These are phyloP conservation scores for Spatholobus suberectus DNA, from an alignment of 306 rosid species.

Conservation along the genomic window DNA sequence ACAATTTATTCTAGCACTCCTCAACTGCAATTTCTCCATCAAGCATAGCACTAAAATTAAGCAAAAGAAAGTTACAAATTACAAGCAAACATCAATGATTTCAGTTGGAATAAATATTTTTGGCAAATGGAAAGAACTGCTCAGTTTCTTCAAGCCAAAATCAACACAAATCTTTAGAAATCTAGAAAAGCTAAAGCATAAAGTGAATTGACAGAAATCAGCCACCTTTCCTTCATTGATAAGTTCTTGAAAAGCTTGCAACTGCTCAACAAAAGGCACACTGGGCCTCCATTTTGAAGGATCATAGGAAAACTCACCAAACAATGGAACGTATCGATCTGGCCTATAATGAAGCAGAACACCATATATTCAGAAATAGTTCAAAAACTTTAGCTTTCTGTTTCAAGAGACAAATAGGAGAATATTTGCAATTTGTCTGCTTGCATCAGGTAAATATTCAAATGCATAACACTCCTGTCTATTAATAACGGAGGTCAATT, in stretches of 20 bases:
- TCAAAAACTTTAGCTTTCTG: constrained; percentile 15
- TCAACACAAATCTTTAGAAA: background rate
- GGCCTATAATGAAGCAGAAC: constrained; percentile 67
- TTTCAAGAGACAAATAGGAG: constrained; percentile 25
- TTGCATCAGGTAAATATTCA: constrained; percentile 1
- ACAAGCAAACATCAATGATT: constrained; percentile 1
- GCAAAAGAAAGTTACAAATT: constrained; percentile 9
- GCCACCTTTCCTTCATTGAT: constrained; percentile 92
- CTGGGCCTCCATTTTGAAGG: constrained; percentile 89
- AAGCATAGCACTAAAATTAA: constrained; percentile 5
- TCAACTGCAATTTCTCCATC: constrained; percentile 1
- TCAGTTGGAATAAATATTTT: constrained; percentile 11
- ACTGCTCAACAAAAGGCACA: constrained; percentile 88
- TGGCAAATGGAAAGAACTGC: background rate
- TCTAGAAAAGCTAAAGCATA: constrained; percentile 29
- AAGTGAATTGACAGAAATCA: constrained; percentile 2
- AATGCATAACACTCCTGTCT: background rate
- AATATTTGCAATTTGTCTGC: constrained; percentile 12
- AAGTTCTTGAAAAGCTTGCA: constrained; percentile 88
- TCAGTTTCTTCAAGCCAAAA: background rate
- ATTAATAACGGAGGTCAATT: background rate
- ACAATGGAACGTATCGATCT: constrained; percentile 81
- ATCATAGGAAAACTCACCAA: constrained; percentile 75
- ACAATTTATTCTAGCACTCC: background rate
- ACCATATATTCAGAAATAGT: constrained; percentile 16